These are phyloP conservation scores for Neoscytalidium dimidiatum DNA, from an alignment of 2,329 filamentous ascomycete genomes.

Conservation along the genomic window DNA sequence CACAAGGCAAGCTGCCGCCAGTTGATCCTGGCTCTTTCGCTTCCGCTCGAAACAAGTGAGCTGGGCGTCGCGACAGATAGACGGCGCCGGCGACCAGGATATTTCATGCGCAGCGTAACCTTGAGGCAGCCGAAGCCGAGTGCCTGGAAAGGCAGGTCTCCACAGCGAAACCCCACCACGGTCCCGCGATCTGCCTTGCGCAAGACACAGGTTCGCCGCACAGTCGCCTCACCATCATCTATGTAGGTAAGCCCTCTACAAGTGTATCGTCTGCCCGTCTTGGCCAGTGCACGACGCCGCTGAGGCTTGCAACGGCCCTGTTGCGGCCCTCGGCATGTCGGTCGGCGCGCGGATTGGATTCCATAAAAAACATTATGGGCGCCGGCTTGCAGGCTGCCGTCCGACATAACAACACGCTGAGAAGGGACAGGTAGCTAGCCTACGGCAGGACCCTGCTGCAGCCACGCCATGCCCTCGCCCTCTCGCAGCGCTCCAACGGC, in stretches of 20 bases:
- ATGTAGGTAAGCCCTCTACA: not conserved
- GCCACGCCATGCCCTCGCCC: conserved; percentile 23
- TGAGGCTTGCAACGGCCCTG: not conserved
- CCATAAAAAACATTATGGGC: not conserved
- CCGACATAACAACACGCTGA: not conserved
- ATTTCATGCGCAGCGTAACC: conserved; percentile 1
- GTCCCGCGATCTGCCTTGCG: not conserved
- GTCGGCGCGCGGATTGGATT: not conserved
- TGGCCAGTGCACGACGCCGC: not conserved
- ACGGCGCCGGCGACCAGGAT: not conserved
- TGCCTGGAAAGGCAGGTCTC: not conserved
- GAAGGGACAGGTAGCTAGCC: conserved; percentile 1
- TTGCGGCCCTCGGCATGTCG: not conserved
- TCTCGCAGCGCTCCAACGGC: conserved; percentile 36
- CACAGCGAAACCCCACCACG: not conserved
- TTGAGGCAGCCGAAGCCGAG: not conserved
- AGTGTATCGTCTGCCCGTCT: not conserved
- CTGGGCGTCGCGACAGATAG: not conserved
- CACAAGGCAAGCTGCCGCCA: not conserved
- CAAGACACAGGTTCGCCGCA: not conserved
- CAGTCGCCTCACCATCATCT: not conserved
- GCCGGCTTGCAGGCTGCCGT: not conserved
- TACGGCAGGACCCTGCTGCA: conserved; percentile 25
- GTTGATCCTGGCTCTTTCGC: not conserved
- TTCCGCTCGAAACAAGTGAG: not conserved